These are phyloP conservation scores for Erysimum cheiri DNA, from an alignment of 441 rosid genomes.

Conservation along the genomic window DNA sequence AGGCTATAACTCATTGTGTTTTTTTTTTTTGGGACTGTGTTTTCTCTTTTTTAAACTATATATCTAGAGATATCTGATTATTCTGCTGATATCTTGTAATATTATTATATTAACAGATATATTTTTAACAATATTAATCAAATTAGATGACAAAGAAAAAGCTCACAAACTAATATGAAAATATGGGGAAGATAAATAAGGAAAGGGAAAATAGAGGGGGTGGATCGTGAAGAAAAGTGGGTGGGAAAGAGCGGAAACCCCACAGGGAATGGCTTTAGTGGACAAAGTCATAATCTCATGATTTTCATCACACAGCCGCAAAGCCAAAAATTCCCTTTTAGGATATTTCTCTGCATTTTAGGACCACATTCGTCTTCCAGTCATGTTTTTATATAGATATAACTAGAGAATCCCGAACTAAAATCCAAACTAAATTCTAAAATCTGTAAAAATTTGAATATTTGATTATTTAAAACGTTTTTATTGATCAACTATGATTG, in stretches of 20 bases:
- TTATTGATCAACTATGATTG: too few relatives aligned
- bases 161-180: not conserved
- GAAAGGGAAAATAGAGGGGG: constrained; percentile 15
- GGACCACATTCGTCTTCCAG: constrained; percentile 20
- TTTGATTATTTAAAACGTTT: too few relatives aligned
- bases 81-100: too few relatives aligned
- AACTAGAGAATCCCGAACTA: too few relatives aligned
- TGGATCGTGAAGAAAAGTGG: constrained; percentile 12
- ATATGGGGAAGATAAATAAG: not conserved
- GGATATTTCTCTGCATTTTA: not conserved
- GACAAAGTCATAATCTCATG: constrained; percentile 25
- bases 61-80: too few relatives aligned
- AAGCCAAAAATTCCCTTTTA: constrained; percentile 37
- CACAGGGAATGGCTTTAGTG: constrained; percentile 20
- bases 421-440: too few relatives aligned
- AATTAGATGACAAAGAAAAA: not conserved
- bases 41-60: too few relatives aligned
- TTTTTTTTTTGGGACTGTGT: too few relatives aligned
- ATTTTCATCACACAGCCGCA: constrained; percentile 10
- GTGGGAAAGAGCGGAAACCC: constrained; percentile 34
- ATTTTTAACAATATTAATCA: too few relatives aligned
- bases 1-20: too few relatives aligned
- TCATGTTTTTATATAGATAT: not conserved
- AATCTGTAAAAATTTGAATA: too few relatives aligned
- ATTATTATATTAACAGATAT: too few relatives aligned